Evolutionary conservation across 1,139 yeast species (phyloP), one percentile per base, ranked within the genome.

Genomic region (Candida freyschussii): DNA sequence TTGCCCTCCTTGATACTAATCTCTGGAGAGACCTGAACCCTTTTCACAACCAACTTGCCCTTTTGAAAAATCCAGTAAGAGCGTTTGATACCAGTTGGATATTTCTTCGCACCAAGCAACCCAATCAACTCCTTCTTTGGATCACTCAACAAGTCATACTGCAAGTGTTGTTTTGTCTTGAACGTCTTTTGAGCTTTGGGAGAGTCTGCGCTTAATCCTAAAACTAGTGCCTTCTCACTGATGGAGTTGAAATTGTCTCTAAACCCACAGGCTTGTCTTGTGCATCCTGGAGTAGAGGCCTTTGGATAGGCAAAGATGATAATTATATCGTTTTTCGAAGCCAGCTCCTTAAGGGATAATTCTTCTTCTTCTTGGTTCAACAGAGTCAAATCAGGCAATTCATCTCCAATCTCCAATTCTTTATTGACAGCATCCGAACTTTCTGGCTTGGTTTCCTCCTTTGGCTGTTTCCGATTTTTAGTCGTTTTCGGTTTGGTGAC

Each of bases 241-340:
- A 85, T 72, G 29, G 71, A 69, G 10, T 69, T 65, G 53, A 63
- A 78, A 47, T 74, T 74, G 46, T 74, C 78, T 50, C 91, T 78
- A 58, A 83, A 91, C 0, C 96, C 96, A 57, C 84, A 73, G 2
- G 87, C 96, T 62, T 91, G 98, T 51, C 87, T 72, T 1, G 93
- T 87, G 59, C 97, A 89, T 2, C 97, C 97, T 1, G 96, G 96
- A 1, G 98, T 91, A 21, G 82, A 78, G 0, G 97, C 98, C 53
- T 72, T 82, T 34, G 98, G 97, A 54, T 87, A 91, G 12, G 95
- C 74, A 56, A 82, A 82, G 26, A 82, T 71, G 32, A 84, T 69
- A 48, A 80, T 61, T 30, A 72, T 67, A 38, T 69, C 70, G 27
- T 73, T 60, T 10, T 67, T 58, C 13, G 59, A 47, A 7, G 78